phyloP scores from a whole-genome alignment of 1,284 basidiomycete genomes.

The Ustilago sp. region DNA sequence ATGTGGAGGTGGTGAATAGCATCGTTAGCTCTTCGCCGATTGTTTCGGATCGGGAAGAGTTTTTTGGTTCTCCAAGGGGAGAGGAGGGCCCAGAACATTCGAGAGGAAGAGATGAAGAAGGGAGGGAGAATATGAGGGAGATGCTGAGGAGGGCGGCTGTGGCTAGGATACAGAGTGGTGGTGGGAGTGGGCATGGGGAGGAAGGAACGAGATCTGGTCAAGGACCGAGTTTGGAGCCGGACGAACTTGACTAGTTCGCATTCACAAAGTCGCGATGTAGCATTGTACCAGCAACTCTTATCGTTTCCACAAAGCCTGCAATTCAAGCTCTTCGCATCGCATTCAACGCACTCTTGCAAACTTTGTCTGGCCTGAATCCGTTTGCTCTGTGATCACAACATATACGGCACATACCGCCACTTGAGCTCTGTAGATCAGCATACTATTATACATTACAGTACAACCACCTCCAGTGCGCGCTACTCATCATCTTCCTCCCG shows the following conservation, averaged over 20 bases:
- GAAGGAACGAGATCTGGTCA: background rate
- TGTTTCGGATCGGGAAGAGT: slow-evolving; percentile 38
- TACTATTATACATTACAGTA: too few species aligned
- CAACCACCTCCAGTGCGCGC: background rate
- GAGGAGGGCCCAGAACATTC: background rate
- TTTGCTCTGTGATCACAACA: too few species aligned
- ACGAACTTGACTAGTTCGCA: slow-evolving; percentile 41
- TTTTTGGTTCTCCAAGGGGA: background rate
- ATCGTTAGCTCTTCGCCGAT: slow-evolving; percentile 43
- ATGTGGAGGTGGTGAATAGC: slow-evolving; percentile 25
- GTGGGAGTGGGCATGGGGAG: background rate
- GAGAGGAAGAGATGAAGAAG: background rate
- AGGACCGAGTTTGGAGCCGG: slow-evolving; percentile 32
- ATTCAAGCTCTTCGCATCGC: background rate
- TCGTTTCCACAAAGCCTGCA: background rate
- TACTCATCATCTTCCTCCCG: slow-evolving; percentile 69
- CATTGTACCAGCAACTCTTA: too few species aligned
- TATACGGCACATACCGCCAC: too few species aligned
- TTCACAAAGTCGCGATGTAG: background rate
- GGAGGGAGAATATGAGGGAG: slow-evolving; percentile 35
- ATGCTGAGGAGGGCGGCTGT: slow-evolving; percentile 32
- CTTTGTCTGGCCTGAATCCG: too few species aligned
- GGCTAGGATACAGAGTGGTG: background rate
- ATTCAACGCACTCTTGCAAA: too few species aligned
- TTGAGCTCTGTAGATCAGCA: too few species aligned